Conservation (phyloP, 768 basidiomycete genomes). For the Russula vinacea region DNA sequence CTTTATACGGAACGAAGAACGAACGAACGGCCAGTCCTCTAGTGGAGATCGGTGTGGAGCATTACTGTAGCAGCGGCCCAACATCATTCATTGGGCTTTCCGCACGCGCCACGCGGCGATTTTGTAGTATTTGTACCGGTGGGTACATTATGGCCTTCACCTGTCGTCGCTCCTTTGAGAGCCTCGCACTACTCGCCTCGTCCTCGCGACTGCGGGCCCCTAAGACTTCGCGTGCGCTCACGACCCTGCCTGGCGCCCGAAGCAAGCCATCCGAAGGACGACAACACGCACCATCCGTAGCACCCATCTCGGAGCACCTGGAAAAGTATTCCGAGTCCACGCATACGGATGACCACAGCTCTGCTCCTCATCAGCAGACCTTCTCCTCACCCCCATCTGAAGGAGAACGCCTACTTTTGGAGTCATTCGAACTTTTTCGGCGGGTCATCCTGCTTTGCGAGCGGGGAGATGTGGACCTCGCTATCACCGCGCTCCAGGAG, state of each 20-base stretch:
- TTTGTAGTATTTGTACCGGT: no score
- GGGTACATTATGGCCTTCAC: background rate
- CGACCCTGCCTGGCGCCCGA: background rate
- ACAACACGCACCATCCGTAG: background rate
- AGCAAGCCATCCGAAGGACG: background rate
- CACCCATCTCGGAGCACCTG: no score
- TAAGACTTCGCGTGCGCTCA: background rate
- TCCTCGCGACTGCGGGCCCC: background rate
- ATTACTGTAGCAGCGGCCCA: no score
- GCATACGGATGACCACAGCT: background rate
- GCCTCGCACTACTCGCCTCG: background rate
- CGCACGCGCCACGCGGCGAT: background rate
- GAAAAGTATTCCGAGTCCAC: background rate
- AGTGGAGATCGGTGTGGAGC: no score
- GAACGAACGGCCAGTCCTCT: no score
- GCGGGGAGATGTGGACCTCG: conserved; percentile 55
- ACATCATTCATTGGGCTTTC: no score
- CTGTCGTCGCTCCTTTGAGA: background rate
- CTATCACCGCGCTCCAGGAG: conserved; percentile 63
- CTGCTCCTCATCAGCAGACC: background rate
- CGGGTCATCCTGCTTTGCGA: conserved; percentile 58
- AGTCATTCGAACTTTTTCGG: conserved; percentile 58
- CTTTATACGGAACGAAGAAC: conserved; percentile 2
- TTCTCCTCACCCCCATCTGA: no score
- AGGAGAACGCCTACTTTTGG: conserved; percentile 34